A percentile compares a stretch with the other conserved stretches of the same genome.
Evolutionary conservation across 2,329 filamentous ascomycete species (phyloP).

Genomic region (Stemphylium vesicarium): DNA sequence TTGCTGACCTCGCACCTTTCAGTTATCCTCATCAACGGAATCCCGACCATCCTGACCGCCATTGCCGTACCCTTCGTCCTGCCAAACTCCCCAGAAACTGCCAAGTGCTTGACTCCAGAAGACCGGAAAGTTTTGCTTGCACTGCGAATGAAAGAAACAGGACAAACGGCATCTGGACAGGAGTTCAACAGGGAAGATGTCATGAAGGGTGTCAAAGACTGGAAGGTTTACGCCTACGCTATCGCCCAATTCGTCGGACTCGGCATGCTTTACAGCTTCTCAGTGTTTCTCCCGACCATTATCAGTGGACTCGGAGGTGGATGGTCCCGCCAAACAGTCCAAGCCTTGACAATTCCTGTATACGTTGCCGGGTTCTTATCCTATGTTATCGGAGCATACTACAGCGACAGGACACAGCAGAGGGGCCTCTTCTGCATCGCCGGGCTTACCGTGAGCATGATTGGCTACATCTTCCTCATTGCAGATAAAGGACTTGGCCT

Average conservation of each 20-base stretch:
- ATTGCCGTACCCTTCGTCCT: conserved; percentile 57
- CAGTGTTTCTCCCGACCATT: conserved; percentile 39
- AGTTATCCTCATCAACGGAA: conserved; percentile 40
- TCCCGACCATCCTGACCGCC: conserved; percentile 45
- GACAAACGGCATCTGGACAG: conserved; percentile 54
- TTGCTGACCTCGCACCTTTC: not conserved
- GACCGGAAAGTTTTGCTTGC: conserved; percentile 30
- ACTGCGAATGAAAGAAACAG: conserved; percentile 49
- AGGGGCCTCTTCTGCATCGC: conserved; percentile 36
- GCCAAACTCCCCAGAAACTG: conserved; percentile 55
- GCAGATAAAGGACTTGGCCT: conserved; percentile 22
- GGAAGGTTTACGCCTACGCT: conserved; percentile 41
- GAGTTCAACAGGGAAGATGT: conserved; percentile 54
- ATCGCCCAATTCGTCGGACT: conserved; percentile 54
- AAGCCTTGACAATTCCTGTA: conserved; percentile 41
- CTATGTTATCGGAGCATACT: conserved; percentile 33
- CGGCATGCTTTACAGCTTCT: conserved; percentile 36
- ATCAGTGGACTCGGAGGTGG: conserved; percentile 34
- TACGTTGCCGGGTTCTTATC: conserved; percentile 35
- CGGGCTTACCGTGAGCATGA: conserved; percentile 47
- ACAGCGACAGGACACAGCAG: conserved; percentile 34
- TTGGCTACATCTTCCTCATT: conserved; percentile 57
- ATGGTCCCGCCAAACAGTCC: conserved; percentile 32
- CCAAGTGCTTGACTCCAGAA: conserved; percentile 38
- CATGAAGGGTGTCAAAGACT: conserved; percentile 54